Evolutionary conservation across 768 basidiomycete genomes (phyloP).

Genomic region (Coprinopsis marcescibilis): DNA sequence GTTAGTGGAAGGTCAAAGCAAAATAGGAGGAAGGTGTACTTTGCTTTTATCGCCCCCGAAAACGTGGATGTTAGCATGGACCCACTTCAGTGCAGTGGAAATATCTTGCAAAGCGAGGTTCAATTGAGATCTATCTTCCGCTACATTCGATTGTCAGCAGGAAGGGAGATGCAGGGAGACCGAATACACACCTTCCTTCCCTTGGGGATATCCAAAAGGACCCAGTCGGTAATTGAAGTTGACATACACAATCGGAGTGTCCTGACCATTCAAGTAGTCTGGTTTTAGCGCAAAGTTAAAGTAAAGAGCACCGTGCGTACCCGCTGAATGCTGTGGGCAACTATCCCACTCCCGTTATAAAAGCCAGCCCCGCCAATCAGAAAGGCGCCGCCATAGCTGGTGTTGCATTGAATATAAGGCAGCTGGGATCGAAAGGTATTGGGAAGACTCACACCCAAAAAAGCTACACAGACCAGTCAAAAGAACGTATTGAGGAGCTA

Average conservation of each 20-base stretch:
- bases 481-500: too few species aligned
- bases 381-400: slow-evolving; percentile 32
- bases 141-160: too few species aligned
- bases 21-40: too few species aligned
- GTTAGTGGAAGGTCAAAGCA: too few species aligned
- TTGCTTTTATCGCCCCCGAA: slow-evolving; percentile 52
- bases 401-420: neutral
- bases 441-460: slow-evolving; percentile 32
- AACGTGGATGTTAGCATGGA: slow-evolving; percentile 49
- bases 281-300: too few species aligned
- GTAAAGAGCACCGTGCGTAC: too few species aligned
- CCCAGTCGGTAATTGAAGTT: slow-evolving; percentile 38
- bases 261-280: too few species aligned
- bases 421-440: neutral
- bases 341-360: slow-evolving; percentile 29
- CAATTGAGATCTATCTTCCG: slow-evolving; percentile 29
- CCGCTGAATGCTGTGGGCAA: slow-evolving; percentile 30
- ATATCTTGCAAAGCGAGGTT: slow-evolving; percentile 47
- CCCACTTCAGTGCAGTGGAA: slow-evolving; percentile 41
- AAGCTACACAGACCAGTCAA: slow-evolving; percentile 18
- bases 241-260: slow-evolving; percentile 40
- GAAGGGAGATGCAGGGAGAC: too few species aligned
- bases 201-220: slow-evolving; percentile 42
- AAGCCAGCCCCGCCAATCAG: slow-evolving; percentile 19
- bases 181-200: slow-evolving; percentile 30